These are phyloP conservation scores for Rhodamnia argentea DNA, from an alignment of 345 rosid species.

Conservation along the genomic window DNA sequence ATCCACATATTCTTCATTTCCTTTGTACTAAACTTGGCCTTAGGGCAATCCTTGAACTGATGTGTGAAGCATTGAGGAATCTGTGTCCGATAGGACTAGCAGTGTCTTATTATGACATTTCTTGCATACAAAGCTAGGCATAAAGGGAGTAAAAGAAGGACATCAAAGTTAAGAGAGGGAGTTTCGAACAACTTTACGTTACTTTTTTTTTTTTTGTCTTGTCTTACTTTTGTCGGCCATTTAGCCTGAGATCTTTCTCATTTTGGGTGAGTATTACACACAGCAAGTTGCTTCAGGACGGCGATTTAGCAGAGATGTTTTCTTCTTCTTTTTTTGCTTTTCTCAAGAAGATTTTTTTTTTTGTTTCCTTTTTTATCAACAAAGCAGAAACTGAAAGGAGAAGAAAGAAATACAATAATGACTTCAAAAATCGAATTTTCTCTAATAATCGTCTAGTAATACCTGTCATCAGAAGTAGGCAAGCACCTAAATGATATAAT, in stretches of 20 bases:
- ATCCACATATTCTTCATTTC: neutral
- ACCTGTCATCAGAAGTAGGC: neutral
- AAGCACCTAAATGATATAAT: neutral
- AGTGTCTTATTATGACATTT: rapidly evolving
- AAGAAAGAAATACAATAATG: neutral
- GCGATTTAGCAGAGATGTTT: neutral
- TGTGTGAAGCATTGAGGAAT: neutral
- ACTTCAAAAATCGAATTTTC: too few relatives aligned
- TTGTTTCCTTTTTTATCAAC: neutral
- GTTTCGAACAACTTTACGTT: neutral
- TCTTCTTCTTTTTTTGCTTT: too few relatives aligned
- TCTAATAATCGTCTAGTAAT: neutral
- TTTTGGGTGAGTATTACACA: neutral
- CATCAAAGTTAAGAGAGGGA: neutral
- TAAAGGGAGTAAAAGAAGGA: neutral
- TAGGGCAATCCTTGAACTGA: neutral
- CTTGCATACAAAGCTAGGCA: neutral
- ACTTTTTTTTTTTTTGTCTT: too few relatives aligned
- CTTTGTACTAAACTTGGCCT: too few relatives aligned
- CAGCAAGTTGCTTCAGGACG: neutral
- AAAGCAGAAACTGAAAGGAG: too few relatives aligned
- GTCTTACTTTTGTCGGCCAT: neutral
- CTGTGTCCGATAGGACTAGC: neutral
- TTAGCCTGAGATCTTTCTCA: neutral
- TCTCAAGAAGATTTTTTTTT: neutral